These are phyloP conservation scores for Phoma herbarum DNA, from an alignment of 2,329 filamentous ascomycete species.

Conservation along the genomic window DNA sequence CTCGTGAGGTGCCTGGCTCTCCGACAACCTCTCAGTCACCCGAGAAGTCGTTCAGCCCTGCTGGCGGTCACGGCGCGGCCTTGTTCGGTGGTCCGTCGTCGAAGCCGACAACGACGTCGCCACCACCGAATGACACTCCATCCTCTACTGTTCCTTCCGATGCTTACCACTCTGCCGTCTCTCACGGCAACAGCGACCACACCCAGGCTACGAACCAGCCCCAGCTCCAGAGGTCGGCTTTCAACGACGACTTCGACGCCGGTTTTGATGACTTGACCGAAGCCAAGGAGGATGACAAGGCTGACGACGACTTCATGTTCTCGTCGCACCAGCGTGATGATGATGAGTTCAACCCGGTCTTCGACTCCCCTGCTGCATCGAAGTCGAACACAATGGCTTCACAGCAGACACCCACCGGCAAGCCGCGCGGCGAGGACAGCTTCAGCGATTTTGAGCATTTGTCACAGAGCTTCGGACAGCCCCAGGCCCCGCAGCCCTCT, in stretches of 20 bases:
- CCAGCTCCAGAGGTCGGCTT: slow-evolving; percentile 61
- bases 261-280: slow-evolving; percentile 86
- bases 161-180: slow-evolving; percentile 54
- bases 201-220: slow-evolving; percentile 44
- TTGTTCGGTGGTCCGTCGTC: slow-evolving; percentile 51
- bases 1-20: slow-evolving; percentile 62
- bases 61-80: slow-evolving; percentile 51
- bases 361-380: slow-evolving; percentile 70
- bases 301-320: slow-evolving; percentile 82
- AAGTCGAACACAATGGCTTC: slow-evolving; percentile 59
- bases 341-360: slow-evolving; percentile 82
- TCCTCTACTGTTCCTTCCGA: slow-evolving; percentile 54
- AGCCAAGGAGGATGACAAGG: slow-evolving; percentile 76
- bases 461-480: slow-evolving; percentile 52
- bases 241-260: slow-evolving; percentile 77
- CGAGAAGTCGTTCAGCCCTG: slow-evolving; percentile 49
- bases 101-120: slow-evolving; percentile 49
- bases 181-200: slow-evolving; percentile 47
- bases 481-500: slow-evolving; percentile 53
- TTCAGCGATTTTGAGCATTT: slow-evolving; percentile 61
- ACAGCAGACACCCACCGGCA: slow-evolving; percentile 53
- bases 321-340: slow-evolving; percentile 68
- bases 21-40: slow-evolving; percentile 49
- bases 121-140: slow-evolving; percentile 51
- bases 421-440: slow-evolving; percentile 53